Base-by-base conservation (phyloP, 129 eudicot species). In the Ambrosia trifida region DNA sequence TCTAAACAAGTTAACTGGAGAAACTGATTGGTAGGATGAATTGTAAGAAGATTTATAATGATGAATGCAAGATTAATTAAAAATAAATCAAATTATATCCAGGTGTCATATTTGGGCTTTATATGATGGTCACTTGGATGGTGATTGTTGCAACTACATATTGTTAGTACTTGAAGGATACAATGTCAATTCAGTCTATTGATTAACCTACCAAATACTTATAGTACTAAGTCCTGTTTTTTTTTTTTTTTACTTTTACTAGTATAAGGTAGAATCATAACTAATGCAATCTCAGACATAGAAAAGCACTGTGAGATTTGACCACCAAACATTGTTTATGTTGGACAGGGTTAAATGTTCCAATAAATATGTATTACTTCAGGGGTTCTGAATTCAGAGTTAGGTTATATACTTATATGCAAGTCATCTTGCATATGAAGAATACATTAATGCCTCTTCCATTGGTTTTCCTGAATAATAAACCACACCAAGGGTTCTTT, bases 171-270 rank as follows among this genome's bases (percentile, higher is more conserved):
- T n/a, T 57, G 8, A 57, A 28, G 18, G 38, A 28, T 57, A 57
- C 64, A 57, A 57, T 28, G 38, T 28, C 35, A 24, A 57, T 57
- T 24, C 63, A 57, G 63, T 57, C 35, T 57, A 57, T 57, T 57
- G 17, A 57, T 36, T 11, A 28, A 57, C 38, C 11, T 57, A 28
- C 38, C 13, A 28, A 54, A 18, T 54, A 54, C 3, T 20, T 19
- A 54, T 31, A 57, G 36, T 56, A 57, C 20, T 4, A 11, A 3
- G 35, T 24, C 62, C n/a, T 20, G 14, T 57, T 57, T 57, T 28
- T 11, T 16, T 28, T 30, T 24, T 57, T 28, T 16, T 28, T 30
- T 24, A 3, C 5, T 57, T 30, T 57, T 57, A 57, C 7, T 11
- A 35, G 13, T 11, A 30, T 54, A 57, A 28, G 64, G 31, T 57